Percentiles rank a stretch among this genome's conserved stretches.
Evolutionary conservation across 768 basidiomycete species (phyloP).

Genomic region (Suillus ampliporus): DNA sequence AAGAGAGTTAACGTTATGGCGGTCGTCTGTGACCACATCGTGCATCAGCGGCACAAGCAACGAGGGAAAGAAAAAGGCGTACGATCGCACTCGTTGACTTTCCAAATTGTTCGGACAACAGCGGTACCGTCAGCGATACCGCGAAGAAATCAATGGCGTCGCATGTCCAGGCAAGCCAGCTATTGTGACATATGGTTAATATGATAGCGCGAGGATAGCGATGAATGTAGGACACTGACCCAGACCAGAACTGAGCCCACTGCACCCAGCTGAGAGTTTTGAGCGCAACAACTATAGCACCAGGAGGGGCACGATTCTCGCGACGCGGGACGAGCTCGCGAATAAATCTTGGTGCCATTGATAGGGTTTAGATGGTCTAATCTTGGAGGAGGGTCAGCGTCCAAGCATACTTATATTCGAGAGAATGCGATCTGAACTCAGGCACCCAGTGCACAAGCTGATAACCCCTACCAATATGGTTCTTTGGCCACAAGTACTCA

Average conservation of each 20-base stretch:
- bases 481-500: background rate
- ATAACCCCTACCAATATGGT: background rate
- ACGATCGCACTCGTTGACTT: slow-evolving; percentile 51
- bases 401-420: background rate
- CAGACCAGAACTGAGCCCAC: slow-evolving; percentile 63
- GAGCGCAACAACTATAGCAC: slow-evolving; percentile 52
- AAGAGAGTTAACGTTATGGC: slow-evolving; percentile 92
- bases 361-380: background rate
- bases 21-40: slow-evolving; percentile 52
- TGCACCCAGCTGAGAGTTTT: slow-evolving; percentile 55
- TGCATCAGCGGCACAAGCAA: slow-evolving; percentile 1
- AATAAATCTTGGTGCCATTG: slow-evolving; percentile 59
- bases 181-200: slow-evolving; percentile 26
- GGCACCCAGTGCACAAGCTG: background rate
- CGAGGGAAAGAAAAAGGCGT: slow-evolving; percentile 18
- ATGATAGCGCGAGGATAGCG: background rate
- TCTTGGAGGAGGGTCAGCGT: background rate
- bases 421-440: background rate
- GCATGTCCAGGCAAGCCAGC: slow-evolving; percentile 86
- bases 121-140: slow-evolving; percentile 64
- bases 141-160: slow-evolving; percentile 89
- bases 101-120: slow-evolving; percentile 55
- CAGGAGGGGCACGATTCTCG: slow-evolving; percentile 43
- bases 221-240: slow-evolving; percentile 40
- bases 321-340: slow-evolving; percentile 54